These are phyloP conservation scores for Boletellus ananas DNA, from an alignment of 768 basidiomycete species.

Conservation along the genomic window DNA sequence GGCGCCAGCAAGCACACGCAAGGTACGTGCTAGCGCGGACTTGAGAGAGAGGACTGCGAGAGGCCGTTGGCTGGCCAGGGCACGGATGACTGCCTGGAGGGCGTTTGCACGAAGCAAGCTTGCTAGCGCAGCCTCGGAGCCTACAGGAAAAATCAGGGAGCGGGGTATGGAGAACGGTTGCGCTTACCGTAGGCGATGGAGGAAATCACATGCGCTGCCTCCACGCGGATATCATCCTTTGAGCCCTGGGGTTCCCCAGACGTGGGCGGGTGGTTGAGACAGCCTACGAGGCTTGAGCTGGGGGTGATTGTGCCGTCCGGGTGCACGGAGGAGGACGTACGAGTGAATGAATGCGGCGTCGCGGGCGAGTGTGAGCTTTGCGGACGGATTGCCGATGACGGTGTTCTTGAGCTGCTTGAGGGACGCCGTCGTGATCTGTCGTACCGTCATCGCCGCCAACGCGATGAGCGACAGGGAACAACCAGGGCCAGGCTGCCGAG, in stretches of 20 bases:
- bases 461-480: neutral
- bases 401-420: conserved; percentile 72
- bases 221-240: conserved; percentile 55
- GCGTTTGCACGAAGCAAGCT: conserved; percentile 57
- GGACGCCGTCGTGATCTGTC: conserved; percentile 25
- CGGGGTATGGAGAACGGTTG: neutral
- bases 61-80: conserved; percentile 43
- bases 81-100: conserved; percentile 56
- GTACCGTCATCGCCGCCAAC: conserved; percentile 26
- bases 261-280: conserved; percentile 43
- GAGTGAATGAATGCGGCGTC: conserved; percentile 54
- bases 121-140: conserved; percentile 58
- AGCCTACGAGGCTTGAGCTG: conserved; percentile 56
- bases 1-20: conserved; percentile 55
- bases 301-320: neutral
- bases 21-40: conserved; percentile 58
- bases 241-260: conserved; percentile 34
- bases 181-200: conserved; percentile 66
- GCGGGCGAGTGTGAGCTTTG: conserved; percentile 55
- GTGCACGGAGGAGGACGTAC: conserved; percentile 34
- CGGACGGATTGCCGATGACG: conserved; percentile 76
- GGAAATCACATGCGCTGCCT: conserved; percentile 71
- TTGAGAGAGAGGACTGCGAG: conserved; percentile 40
- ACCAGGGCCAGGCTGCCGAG: neutral
- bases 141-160: conserved; percentile 28